Conservation (phyloP, 2,329 filamentous ascomycete species). For the Helicocarpus griseus region DNA sequence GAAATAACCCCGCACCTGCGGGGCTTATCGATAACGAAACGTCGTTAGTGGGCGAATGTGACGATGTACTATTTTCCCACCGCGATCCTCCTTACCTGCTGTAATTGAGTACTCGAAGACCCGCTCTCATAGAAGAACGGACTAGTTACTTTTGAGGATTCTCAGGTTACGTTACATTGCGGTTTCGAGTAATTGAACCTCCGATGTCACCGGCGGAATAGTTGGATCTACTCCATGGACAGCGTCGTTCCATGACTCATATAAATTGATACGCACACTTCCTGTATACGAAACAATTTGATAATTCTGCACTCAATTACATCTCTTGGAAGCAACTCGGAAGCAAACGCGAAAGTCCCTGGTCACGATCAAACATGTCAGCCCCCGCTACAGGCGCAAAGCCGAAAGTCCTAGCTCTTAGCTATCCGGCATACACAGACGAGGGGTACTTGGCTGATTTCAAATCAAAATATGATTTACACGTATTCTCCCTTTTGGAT, state of each 20-base stretch:
- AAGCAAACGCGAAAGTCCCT: not conserved
- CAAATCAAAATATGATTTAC: conserved; percentile 9
- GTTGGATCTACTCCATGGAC: not conserved
- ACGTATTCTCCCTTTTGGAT: not conserved
- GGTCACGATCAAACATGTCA: not conserved
- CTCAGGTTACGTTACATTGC: not conserved
- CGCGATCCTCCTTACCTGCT: not conserved
- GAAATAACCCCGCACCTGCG: not conserved
- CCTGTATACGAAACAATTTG: not conserved
- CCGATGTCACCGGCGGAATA: not conserved
- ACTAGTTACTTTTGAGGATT: not conserved
- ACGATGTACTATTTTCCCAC: not conserved
- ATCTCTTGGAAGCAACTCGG: not conserved
- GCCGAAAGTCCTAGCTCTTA: conserved; percentile 8
- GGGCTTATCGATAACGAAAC: not conserved
- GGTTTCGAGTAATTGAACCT: too few species aligned
- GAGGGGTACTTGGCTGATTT: conserved; percentile 8
- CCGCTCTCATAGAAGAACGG: not conserved
- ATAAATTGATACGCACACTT: too few species aligned
- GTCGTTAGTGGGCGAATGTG: too few species aligned
- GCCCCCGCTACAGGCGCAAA: not conserved
- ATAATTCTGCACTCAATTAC: not conserved
- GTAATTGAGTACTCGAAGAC: too few species aligned
- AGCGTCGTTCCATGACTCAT: not conserved
- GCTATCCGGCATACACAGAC: conserved; percentile 8